Evolutionary conservation across 2,329 filamentous ascomycete genomes (phyloP), one percentile per base, ranked within the genome.

Genomic region (Chaetomiaceae sp.): DNA sequence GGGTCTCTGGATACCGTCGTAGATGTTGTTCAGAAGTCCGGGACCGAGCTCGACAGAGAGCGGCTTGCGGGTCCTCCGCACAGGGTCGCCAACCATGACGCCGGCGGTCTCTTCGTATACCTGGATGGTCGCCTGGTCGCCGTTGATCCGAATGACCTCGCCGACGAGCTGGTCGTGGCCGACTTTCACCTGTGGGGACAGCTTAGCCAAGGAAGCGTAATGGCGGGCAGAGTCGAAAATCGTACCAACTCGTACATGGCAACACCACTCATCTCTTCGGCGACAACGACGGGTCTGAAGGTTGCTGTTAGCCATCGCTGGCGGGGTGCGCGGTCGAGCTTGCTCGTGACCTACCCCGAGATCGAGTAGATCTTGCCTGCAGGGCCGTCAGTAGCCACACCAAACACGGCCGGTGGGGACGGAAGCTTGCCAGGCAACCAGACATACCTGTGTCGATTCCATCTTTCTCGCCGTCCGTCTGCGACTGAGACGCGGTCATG

Each of bases 61-160:
- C 59, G 94, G 94, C 80, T 97, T 96, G 72, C 90, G 89, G 53
- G 92, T 96, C 66, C 92, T 84, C 57, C 76, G 66, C 62, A 99
- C 94, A 46, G 94, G 94, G 69, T 99, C 94, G 68, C 94, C 94
- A 62, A 99, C 91, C 63, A 84, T 95, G 62, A 99, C 87, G 75
- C 94, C 94, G 71, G 92, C 94, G 64, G 94, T 99, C 76, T 99
- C 94, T 73, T 99, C 94, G 78, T 99, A 99, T 62, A 99, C 94
- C 76, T 99, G 94, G 64, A 99, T 95, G 45, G 91, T 96, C 64
- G 90, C 91, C 75, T 92, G 95, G 73, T 99, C 94, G 71, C 78
- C 86, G 67, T 89, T 94, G 75, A 99, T 95, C 71, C 94, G 88
- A 79, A 99, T 99, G 73, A 99, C 94, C 75, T 99, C 94, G 70